Evolutionary conservation across 2,329 filamentous ascomycete genomes (phyloP), one percentile per base, ranked within the genome.

Genomic region (Aspergillus jensenii): DNA sequence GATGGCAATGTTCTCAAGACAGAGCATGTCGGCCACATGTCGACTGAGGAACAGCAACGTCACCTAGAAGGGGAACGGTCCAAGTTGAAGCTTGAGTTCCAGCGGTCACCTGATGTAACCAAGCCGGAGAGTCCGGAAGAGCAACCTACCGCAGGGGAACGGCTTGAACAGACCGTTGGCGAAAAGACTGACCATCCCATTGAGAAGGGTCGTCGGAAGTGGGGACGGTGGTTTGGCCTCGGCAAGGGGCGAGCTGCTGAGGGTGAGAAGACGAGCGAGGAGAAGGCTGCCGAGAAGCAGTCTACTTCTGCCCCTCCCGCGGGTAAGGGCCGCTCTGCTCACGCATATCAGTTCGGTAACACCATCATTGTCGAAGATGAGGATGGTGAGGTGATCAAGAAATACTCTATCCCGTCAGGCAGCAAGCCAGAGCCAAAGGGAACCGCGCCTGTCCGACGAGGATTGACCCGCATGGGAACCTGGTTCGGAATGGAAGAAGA

Each of bases 1-100:
- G 89, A 96, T 57, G 93, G 93, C 7, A 93, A 97, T 55, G 93
- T 97, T 3, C 72, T 97, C 6, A 85, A 85, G 17, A 84, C 90
- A 0, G 81, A 87, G 62, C 74, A 84, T 43, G 81, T 72, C 11
- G 70, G 64, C 15, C 65, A 77, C 35, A 69, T 79, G 61, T 75
- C 73, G 46, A 81, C 84, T 4, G 82, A 84, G n/a, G 83, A 91
- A 63, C 75, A 87, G 46, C 76, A 84, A 49, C 84, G 85, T 66
- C 82, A 85, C 44, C 89, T 80, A 14, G 64, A 76, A 51, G 70
- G 76, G 11, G 79, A 83, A 63, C 80, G 78, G n/a, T 71, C 71
- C 50, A 76, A 76, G 39, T 71, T 86, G 14, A 86, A 87, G 72
- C 71, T 79, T 3, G 84, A 87, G 62, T 27, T 48, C 6, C 43